Conservation (phyloP, 1,139 yeast genomes). For the Ashbya aceris region DNA sequence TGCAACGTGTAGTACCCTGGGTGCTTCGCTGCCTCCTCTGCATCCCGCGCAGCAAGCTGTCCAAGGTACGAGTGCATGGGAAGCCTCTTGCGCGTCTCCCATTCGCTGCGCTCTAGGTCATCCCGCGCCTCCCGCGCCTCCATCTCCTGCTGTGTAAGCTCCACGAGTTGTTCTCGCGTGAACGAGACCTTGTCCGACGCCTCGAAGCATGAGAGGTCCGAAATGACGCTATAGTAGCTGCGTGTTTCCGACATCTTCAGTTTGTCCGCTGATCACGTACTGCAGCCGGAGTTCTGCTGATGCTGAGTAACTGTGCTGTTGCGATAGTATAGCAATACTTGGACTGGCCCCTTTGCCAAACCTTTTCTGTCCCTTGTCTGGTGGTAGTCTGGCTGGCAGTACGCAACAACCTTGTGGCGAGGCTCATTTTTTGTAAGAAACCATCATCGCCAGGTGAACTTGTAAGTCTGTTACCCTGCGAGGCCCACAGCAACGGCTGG, state of each 20-base stretch:
- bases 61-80: slow-evolving; percentile 27
- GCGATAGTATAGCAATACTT: too few species aligned
- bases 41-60: slow-evolving; percentile 11
- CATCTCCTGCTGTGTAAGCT: slow-evolving; percentile 14
- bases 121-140: slow-evolving; percentile 9
- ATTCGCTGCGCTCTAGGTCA: slow-evolving; percentile 6
- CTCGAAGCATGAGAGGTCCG: slow-evolving; percentile 25
- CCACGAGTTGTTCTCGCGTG: slow-evolving; percentile 18
- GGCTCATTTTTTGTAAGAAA: too few species aligned
- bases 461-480: too few species aligned
- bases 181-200: slow-evolving; percentile 23
- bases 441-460: too few species aligned
- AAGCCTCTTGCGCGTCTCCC: slow-evolving; percentile 11
- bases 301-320: too few species aligned
- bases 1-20: slow-evolving; percentile 20
- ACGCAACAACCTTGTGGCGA: too few species aligned
- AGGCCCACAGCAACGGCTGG: too few species aligned
- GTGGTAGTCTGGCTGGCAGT: too few species aligned
- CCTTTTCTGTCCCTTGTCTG: too few species aligned
- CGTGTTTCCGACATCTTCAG: slow-evolving; percentile 2
- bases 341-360: too few species aligned
- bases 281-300: too few species aligned
- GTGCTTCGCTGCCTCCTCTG: slow-evolving; percentile 9
- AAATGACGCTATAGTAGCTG: slow-evolving; percentile 23
- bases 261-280: too few species aligned